These are phyloP conservation scores for Debaryomycetaceae sp. DNA, from an alignment of 1,139 yeast species.

Conservation along the genomic window DNA sequence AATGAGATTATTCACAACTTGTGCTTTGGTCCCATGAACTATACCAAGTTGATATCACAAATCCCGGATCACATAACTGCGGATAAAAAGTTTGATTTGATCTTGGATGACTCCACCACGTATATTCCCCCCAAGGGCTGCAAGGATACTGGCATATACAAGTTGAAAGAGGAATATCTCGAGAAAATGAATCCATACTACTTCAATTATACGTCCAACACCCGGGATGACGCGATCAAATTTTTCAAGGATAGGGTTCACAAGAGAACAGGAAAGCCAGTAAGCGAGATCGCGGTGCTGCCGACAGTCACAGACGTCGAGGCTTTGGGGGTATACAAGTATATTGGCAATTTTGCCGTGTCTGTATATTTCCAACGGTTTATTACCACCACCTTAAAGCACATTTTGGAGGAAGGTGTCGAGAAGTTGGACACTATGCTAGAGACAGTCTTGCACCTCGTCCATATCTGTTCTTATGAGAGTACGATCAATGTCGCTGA, in stretches of 20 bases:
- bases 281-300: constrained; percentile 43
- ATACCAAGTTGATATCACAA: constrained; percentile 61
- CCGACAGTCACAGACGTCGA: constrained; percentile 33
- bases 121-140: constrained; percentile 62
- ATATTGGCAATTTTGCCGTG: constrained; percentile 43
- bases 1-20: constrained; percentile 76
- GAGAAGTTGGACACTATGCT: constrained; percentile 52
- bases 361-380: constrained; percentile 51
- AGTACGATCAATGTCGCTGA: constrained; percentile 22
- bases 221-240: constrained; percentile 69
- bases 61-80: constrained; percentile 73
- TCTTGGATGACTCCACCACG: constrained; percentile 55
- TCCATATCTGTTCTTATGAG: constrained; percentile 51
- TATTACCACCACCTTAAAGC: constrained; percentile 44
- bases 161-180: constrained; percentile 55
- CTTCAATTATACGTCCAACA: constrained; percentile 71
- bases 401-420: constrained; percentile 32
- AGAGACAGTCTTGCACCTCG: constrained; percentile 59
- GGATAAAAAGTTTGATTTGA: constrained; percentile 71
- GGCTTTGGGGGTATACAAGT: constrained; percentile 30
- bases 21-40: constrained; percentile 69
- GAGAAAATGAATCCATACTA: constrained; percentile 73
- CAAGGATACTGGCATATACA: constrained; percentile 66
- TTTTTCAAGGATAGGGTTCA: constrained; percentile 45
- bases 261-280: constrained; percentile 28